These are phyloP conservation scores for Boletus reticulatus DNA, from an alignment of 768 basidiomycete species.

Conservation along the genomic window DNA sequence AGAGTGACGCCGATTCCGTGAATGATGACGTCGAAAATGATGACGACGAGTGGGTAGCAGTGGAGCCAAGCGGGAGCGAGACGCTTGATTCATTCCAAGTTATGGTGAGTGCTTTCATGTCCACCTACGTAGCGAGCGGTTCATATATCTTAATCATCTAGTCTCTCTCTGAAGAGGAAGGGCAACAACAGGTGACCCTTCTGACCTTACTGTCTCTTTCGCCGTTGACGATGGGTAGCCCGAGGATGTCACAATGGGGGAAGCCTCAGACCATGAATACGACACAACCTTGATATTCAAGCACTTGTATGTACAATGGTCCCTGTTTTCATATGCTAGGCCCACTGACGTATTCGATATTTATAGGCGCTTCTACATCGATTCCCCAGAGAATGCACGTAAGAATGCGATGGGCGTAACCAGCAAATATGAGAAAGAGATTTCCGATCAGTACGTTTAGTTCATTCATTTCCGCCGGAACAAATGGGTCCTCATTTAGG, in stretches of 20 bases:
- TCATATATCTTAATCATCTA: not conserved
- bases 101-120: slow-evolving; percentile 1
- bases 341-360: not conserved
- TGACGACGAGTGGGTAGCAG: slow-evolving; percentile 41
- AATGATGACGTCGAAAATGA: slow-evolving; percentile 51
- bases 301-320: slow-evolving; percentile 59
- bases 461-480: not conserved
- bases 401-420: slow-evolving; percentile 61
- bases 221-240: slow-evolving; percentile 5
- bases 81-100: slow-evolving; percentile 20
- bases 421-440: slow-evolving; percentile 49
- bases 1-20: slow-evolving; percentile 68
- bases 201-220: not conserved
- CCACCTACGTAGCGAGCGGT: not conserved
- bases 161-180: slow-evolving; percentile 13
- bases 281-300: slow-evolving; percentile 77
- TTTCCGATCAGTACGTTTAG: slow-evolving; percentile 51
- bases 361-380: slow-evolving; percentile 85
- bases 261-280: slow-evolving; percentile 71
- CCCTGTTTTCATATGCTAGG: not conserved
- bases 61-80: slow-evolving; percentile 20
- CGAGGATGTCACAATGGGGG: slow-evolving; percentile 65
- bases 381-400: slow-evolving; percentile 71
- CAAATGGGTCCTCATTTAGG: not conserved
- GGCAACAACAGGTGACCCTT: slow-evolving; percentile 5